Base-by-base conservation (phyloP, 179 eudicot species). In the Silene coronaria region DNA sequence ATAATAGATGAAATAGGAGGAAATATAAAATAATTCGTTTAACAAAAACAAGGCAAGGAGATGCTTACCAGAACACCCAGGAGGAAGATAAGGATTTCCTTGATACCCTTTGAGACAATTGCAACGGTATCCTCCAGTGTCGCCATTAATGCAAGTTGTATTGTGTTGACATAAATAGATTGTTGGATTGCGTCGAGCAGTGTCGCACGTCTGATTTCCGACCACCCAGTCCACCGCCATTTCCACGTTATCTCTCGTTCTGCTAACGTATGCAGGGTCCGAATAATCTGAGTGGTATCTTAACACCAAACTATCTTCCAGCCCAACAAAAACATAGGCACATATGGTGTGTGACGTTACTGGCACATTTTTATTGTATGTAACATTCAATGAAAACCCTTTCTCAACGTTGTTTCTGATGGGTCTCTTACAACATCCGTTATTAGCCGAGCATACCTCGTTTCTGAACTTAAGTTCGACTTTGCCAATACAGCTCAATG, bases 211-310 rank as follows among this genome's bases (percentile, higher is more conserved):
- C 45, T 63, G 46, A 6, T 21, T 21, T 2, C 84, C 86, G 24
- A 89, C 59, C 16, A 74, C 73, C 90, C 88, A 89, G 32, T 89
- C 89, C 16, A 89, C 67, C 32, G 80, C 67, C 17, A 85, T 60
- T 0, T 84, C 85, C 19, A 82, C 80, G 34, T 34, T 42, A 34
- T 75, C 61, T 5, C 6, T 38, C 6, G 65, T 67, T n/a, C 23
- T 28, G 2, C 71, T 32, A 1, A 3, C 12, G 13, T 84, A 79
- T 0, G 55, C 17, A 0, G 61, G 77, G 60, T 76, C 70, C 0
- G 24, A 21, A 53, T 85, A 74, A 70, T 80, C 76, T 0, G 21
- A 60, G 0, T 10, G 17, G 6, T 32, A n/a, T 67, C 72, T 58
- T 38, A 88, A 82, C 51, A 5, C 60, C 45, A 81, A 85, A 14